Evolutionary conservation across 306 rosid species (phyloP).

Genomic region (Rosa persica): DNA sequence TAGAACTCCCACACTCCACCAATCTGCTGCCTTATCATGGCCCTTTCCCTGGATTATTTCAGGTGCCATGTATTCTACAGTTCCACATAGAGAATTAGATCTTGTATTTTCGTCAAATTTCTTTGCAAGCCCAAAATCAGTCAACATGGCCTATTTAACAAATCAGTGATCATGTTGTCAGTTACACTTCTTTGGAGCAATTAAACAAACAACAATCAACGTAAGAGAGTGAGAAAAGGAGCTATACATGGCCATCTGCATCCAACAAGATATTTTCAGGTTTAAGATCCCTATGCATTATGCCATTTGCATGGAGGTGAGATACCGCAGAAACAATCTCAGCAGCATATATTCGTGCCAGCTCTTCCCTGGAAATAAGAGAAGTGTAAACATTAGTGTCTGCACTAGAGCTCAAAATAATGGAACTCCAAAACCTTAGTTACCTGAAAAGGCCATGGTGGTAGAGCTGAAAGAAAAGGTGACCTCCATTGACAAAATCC

Average conservation of each 20-base stretch:
- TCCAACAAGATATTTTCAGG: conserved; percentile 91
- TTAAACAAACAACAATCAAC: background rate
- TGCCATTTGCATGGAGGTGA: conserved; percentile 89
- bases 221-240: conserved; percentile 25
- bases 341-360: conserved; percentile 86
- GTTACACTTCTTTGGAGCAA: conserved; percentile 23
- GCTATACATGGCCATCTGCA: conserved; percentile 84
- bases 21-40: conserved; percentile 94
- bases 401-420: conserved; percentile 5
- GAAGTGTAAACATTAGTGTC: conserved; percentile 9
- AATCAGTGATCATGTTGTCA: conserved; percentile 22
- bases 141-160: conserved; percentile 71
- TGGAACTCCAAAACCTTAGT: conserved; percentile 1
- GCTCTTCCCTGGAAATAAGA: conserved; percentile 72
- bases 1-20: conserved; percentile 97
- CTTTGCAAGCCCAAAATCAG: conserved; percentile 96
- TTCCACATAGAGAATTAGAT: conserved; percentile 92
- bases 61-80: conserved; percentile 96
- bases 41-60: conserved; percentile 98
- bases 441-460: conserved; percentile 96
- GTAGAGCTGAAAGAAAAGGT: conserved; percentile 95
- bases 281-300: conserved; percentile 97
- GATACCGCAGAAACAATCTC: conserved; percentile 94
- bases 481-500: conserved; percentile 96
- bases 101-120: conserved; percentile 72